These are phyloP conservation scores for Dothiorella sarmentorum DNA, from an alignment of 2,329 filamentous ascomycete genomes.

Conservation along the genomic window DNA sequence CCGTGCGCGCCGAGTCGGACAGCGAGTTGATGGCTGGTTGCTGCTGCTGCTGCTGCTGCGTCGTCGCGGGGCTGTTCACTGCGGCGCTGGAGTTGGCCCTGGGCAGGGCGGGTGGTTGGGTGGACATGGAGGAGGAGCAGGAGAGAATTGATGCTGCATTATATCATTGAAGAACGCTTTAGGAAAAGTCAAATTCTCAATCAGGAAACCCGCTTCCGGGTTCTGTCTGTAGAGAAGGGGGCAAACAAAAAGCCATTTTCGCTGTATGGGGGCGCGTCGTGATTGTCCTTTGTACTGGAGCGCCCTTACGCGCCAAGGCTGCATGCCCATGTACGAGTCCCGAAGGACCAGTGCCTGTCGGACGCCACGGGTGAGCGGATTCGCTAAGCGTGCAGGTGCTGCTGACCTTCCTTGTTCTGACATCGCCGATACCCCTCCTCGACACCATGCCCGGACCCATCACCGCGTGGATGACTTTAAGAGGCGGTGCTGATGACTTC, in stretches of 20 bases:
- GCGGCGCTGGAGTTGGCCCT: background rate
- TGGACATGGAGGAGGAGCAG: background rate
- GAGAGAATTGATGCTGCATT: background rate
- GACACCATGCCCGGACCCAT: background rate
- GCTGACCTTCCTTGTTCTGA: background rate
- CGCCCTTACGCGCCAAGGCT: conserved; percentile 1
- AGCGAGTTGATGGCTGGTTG: background rate
- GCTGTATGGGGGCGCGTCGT: background rate
- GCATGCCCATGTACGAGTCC: background rate
- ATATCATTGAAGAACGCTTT: background rate
- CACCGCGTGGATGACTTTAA: too few relatives aligned
- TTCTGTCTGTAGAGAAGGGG: too few relatives aligned
- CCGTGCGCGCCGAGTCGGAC: conserved; percentile 6
- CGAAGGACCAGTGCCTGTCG: background rate
- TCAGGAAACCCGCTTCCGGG: too few relatives aligned
- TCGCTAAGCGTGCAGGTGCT: background rate
- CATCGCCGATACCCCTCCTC: background rate
- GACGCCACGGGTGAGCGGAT: background rate
- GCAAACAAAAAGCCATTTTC: background rate
- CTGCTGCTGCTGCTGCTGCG: background rate
- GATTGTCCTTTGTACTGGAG: background rate
- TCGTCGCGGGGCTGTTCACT: background rate
- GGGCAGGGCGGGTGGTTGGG: background rate
- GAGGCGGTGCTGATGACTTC: too few relatives aligned
- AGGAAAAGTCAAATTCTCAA: background rate